Percentiles rank a stretch among this genome's conserved stretches.
phyloP scores from a whole-genome alignment of 257 asterid species.

The Capsicum pubescens region DNA sequence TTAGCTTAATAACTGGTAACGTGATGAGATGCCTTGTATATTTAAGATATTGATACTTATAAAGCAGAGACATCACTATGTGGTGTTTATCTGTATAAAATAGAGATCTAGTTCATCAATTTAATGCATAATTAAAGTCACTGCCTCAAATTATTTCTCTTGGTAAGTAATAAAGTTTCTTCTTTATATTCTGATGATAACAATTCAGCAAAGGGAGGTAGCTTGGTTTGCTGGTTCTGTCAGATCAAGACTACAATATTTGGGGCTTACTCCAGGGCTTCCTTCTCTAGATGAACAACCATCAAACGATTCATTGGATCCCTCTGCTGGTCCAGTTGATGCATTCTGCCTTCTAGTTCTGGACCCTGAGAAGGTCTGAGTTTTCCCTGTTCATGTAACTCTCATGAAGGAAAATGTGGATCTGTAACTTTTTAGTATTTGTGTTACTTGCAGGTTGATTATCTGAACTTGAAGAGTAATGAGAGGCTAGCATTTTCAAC shows the following conservation, averaged over 20 bases:
- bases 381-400: conserved; percentile 22
- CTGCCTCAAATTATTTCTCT: neutral
- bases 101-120: neutral
- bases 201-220: conserved; percentile 75
- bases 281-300: conserved; percentile 54
- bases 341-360: conserved; percentile 75
- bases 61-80: neutral
- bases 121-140: neutral
- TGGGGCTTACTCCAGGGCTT: conserved; percentile 67
- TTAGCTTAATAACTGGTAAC: neutral
- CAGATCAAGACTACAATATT: conserved; percentile 80
- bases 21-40: neutral
- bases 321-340: conserved; percentile 68
- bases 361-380: conserved; percentile 78
- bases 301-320: conserved; percentile 51
- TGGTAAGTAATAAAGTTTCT: neutral
- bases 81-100: neutral
- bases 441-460: conserved; percentile 70
- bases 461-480: conserved; percentile 79
- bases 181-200: conserved; percentile 14
- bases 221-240: conserved; percentile 84
- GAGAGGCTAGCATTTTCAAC: conserved; percentile 63
- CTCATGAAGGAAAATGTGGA: neutral
- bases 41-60: neutral
- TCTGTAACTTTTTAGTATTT: neutral